A percentile compares a stretch with the other conserved stretches of the same genome.
Evolutionary conservation across 371 early-diverging fungal species (phyloP).

Genomic region (Mucor indicus): DNA sequence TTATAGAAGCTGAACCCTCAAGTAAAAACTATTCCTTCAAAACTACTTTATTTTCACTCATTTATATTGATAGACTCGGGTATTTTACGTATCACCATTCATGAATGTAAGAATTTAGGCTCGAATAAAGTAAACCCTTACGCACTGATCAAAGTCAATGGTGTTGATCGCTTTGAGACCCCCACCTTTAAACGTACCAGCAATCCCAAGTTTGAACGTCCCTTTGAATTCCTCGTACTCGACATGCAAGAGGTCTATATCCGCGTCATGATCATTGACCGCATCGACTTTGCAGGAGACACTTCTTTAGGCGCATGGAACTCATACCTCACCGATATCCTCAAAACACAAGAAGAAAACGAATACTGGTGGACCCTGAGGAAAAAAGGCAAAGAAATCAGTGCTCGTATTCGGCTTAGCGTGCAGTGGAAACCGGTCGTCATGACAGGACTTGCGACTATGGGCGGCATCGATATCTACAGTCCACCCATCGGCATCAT

Average conservation of each 20-base stretch:
- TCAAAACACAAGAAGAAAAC: conserved; percentile 30
- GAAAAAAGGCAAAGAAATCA: conserved; percentile 19
- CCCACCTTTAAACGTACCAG: conserved; percentile 39
- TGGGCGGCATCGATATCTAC: conserved; percentile 33
- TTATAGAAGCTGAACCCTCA: conserved; percentile 55
- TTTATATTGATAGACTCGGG: conserved; percentile 37
- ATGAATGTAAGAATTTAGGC: conserved; percentile 48
- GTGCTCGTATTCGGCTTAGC: conserved; percentile 38
- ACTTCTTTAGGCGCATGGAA: conserved; percentile 41
- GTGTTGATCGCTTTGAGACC: conserved; percentile 36
- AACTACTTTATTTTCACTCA: too few species aligned
- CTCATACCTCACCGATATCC: conserved; percentile 29
- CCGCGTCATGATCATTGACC: conserved; percentile 18
- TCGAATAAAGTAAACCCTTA: conserved; percentile 43
- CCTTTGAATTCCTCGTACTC: conserved; percentile 42
- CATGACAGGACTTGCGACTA: conserved; percentile 37
- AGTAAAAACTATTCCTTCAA: too few species aligned
- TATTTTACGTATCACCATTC: conserved; percentile 49
- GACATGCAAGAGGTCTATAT: conserved; percentile 38
- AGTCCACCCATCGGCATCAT: conserved; percentile 77
- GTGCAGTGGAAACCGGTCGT: conserved; percentile 58
- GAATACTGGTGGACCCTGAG: conserved; percentile 46
- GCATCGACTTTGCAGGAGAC: conserved; percentile 19
- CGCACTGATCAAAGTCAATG: conserved; percentile 44
- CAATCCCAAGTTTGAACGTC: conserved; percentile 45